Percentiles rank a stretch among this genome's conserved stretches.
Evolutionary conservation across 768 basidiomycete species (phyloP).

Genomic region (Suillus alpinus): DNA sequence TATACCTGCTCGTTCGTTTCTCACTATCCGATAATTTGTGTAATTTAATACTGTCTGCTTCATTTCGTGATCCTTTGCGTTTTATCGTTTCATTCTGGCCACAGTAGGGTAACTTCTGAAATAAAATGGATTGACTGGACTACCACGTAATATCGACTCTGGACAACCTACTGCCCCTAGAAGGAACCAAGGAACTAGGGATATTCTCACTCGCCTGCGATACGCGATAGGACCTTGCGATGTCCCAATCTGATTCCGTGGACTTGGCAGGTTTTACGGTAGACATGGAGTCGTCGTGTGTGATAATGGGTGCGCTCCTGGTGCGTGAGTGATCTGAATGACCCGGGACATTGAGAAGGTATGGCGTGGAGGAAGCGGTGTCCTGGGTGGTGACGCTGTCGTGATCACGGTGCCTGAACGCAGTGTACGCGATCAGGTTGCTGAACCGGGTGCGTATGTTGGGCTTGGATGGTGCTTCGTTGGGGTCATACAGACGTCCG

Average conservation of each 20-base stretch:
- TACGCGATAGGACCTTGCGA: background rate
- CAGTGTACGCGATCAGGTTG: background rate
- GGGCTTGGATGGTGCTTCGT: background rate
- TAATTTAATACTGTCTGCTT: background rate
- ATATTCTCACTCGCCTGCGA: background rate
- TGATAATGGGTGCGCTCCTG: background rate
- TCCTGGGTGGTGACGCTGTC: slow-evolving; percentile 8
- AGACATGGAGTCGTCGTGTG: too few relatives aligned
- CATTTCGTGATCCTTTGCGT: background rate
- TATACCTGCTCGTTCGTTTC: background rate
- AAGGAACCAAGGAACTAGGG: background rate
- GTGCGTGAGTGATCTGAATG: slow-evolving; percentile 3
- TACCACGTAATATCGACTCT: background rate
- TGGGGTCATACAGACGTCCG: background rate
- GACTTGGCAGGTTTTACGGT: background rate
- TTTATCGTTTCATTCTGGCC: background rate
- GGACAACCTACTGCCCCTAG: background rate
- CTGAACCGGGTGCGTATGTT: slow-evolving; percentile 2
- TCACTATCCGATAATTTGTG: background rate
- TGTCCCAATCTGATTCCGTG: background rate
- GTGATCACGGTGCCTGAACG: slow-evolving; percentile 3
- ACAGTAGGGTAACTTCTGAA: background rate
- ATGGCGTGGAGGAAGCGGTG: background rate
- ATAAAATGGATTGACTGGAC: background rate
- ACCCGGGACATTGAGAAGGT: background rate